phyloP scores from a whole-genome alignment of 768 basidiomycete genomes.

The Podaxis sp. region DNA sequence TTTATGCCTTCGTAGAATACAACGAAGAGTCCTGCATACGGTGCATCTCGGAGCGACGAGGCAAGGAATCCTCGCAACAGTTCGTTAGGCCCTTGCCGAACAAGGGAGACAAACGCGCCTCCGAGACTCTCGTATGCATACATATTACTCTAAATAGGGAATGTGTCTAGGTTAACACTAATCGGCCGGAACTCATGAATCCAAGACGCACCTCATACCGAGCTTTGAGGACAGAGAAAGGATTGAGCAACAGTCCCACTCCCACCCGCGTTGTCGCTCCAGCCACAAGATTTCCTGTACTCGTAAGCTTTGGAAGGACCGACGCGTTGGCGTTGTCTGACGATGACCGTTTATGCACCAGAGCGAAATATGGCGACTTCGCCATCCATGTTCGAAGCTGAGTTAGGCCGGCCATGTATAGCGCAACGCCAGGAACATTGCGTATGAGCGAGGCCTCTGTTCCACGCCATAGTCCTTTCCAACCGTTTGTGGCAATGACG shows the following conservation, averaged over 20 bases:
- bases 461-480: slow-evolving; percentile 82
- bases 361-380: slow-evolving; percentile 63
- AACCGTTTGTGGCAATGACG: slow-evolving; percentile 61
- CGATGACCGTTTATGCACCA: slow-evolving; percentile 19
- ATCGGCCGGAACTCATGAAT: neutral
- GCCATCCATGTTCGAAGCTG: slow-evolving; percentile 79
- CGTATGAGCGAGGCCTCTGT: slow-evolving; percentile 76
- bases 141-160: slow-evolving; percentile 58
- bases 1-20: slow-evolving; percentile 88
- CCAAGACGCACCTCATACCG: slow-evolving; percentile 70
- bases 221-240: slow-evolving; percentile 88
- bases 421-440: slow-evolving; percentile 89
- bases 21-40: slow-evolving; percentile 88
- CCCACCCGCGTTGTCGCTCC: slow-evolving; percentile 78
- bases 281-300: slow-evolving; percentile 78
- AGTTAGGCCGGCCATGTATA: slow-evolving; percentile 87
- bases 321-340: slow-evolving; percentile 21
- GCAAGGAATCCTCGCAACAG: slow-evolving; percentile 83
- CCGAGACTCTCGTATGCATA: slow-evolving; percentile 64
- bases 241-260: slow-evolving; percentile 84
- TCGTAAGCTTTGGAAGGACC: slow-evolving; percentile 66
- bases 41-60: slow-evolving; percentile 89
- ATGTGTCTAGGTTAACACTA: neutral
- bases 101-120: slow-evolving; percentile 53
- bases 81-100: slow-evolving; percentile 72